Base-by-base conservation (phyloP, 1,284 basidiomycete species). In the Microbotryomycetes sp. region DNA sequence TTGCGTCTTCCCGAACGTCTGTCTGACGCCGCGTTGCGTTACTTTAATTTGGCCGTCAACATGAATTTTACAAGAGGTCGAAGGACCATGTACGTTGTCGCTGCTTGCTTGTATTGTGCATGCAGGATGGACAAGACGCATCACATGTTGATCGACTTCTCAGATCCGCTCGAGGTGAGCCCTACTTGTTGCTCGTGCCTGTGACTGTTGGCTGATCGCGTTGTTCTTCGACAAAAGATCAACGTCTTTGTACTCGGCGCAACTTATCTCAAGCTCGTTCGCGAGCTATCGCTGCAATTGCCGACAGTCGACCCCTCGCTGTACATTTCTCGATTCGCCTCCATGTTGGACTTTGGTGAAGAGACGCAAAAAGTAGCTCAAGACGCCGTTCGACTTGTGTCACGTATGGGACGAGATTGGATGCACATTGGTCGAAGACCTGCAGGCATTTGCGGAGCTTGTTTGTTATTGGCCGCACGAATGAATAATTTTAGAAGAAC, bases 101-200 rank as follows among this genome's bases (percentile, higher is more conserved):
- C 93, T 0, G 88, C 92, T 52, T 99, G 96, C 75, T 81, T 97
- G 54, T 98, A 99, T 74, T 85, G 97, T 54, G 91, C 92, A 6
- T 96, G 92, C 74, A 79, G 96, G 60, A 86, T 92, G 76, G 89
- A 89, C 71, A 90, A 94, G 76, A 78, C 78, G 22, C 90, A 87
- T 0, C 91, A 94, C 74, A 98, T 98, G 96, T 84, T 99, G 42
- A 98, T 99, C 68, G 96, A 99, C 78, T 97, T 99, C 74, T 89
- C 88, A 16, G 92, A 96, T 73, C 80, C 92, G 29, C 81, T 97
- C 26, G 89, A 90, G 78, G 91, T 89, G 68, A 69, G 19, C n/a
- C n/a, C n/a, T n/a, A 80, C 72, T 6, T 30, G 29, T 6, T 23
- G 3, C 54, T 52, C 28, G 23, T 14, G 56, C 28, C 64, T 58